These are phyloP conservation scores for Eruca vesicaria DNA, from an alignment of 441 rosid genomes.

Conservation along the genomic window DNA sequence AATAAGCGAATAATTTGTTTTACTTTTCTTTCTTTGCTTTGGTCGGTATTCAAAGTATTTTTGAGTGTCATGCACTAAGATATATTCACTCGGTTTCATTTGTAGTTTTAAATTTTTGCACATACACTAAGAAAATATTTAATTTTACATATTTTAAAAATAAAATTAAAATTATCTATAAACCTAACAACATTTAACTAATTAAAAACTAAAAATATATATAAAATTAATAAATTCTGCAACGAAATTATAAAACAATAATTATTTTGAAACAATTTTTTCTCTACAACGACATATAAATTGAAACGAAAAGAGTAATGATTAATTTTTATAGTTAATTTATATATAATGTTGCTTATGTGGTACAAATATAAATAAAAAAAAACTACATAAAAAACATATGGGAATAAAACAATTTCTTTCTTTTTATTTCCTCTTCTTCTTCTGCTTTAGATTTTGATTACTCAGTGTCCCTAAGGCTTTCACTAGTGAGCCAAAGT, in stretches of 20 bases:
- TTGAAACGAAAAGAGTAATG: background rate
- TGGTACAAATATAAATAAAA: constrained; percentile 19
- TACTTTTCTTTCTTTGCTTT: background rate
- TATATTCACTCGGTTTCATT: no score
- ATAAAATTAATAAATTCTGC: no score
- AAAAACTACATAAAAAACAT: constrained; percentile 25
- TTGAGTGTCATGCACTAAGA: background rate
- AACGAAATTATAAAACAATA: no score
- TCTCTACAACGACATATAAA: no score
- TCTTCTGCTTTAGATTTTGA: background rate
- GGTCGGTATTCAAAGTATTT: background rate
- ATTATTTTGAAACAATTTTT: no score
- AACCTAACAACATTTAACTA: no score
- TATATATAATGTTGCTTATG: constrained; percentile 11
- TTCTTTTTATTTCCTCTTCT: background rate
- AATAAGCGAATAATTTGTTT: background rate
- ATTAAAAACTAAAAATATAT: no score
- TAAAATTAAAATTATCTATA: no score
- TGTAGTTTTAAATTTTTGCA: no score
- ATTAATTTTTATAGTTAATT: constrained; percentile 14
- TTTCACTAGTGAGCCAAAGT: constrained; percentile 84
- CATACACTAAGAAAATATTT: no score
- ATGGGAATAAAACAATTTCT: constrained; percentile 21
- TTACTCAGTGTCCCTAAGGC: constrained; percentile 76
- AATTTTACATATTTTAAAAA: no score